Conservation (phyloP, 2,329 filamentous ascomycete species). For the Tolypocladium paradoxum region DNA sequence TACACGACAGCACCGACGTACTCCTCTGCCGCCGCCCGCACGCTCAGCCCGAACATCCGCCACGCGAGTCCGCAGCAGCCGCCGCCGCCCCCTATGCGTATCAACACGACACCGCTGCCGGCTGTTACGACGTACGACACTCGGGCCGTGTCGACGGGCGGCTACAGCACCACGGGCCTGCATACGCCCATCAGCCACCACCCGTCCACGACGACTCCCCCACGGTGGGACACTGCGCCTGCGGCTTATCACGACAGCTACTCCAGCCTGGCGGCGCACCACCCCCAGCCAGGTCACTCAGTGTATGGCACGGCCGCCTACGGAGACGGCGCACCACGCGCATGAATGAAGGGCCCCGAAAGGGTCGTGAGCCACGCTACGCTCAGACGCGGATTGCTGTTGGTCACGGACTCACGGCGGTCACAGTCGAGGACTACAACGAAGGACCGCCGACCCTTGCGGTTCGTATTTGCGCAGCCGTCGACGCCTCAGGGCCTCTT, state of each 20-base stretch:
- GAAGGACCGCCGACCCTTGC: not conserved
- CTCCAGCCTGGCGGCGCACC: conserved; percentile 25
- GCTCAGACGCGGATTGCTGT: not conserved
- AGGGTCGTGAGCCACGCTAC: not conserved
- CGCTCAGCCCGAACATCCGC: conserved; percentile 28
- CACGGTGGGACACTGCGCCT: conserved; percentile 30
- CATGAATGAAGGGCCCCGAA: conserved; percentile 19
- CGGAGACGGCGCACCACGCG: conserved; percentile 29
- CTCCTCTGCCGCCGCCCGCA: conserved; percentile 24
- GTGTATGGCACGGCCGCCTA: conserved; percentile 34
- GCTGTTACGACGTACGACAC: conserved; percentile 29
- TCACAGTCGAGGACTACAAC: not conserved
- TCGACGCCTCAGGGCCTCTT: not conserved
- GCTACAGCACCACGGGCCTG: conserved; percentile 29
- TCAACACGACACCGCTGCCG: conserved; percentile 26
- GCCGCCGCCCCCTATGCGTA: conserved; percentile 22
- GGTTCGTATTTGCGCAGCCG: not conserved
- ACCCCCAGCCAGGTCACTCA: conserved; percentile 17
- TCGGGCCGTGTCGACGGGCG: conserved; percentile 17
- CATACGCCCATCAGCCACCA: conserved; percentile 29
- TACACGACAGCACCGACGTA: conserved; percentile 28
- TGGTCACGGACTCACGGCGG: not conserved
- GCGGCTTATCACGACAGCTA: conserved; percentile 28
- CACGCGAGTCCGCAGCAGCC: conserved; percentile 23
- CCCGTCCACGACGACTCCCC: conserved; percentile 24